Evolutionary conservation across 2,329 filamentous ascomycete genomes (phyloP).

Genomic region (Colletotrichum incanum): DNA sequence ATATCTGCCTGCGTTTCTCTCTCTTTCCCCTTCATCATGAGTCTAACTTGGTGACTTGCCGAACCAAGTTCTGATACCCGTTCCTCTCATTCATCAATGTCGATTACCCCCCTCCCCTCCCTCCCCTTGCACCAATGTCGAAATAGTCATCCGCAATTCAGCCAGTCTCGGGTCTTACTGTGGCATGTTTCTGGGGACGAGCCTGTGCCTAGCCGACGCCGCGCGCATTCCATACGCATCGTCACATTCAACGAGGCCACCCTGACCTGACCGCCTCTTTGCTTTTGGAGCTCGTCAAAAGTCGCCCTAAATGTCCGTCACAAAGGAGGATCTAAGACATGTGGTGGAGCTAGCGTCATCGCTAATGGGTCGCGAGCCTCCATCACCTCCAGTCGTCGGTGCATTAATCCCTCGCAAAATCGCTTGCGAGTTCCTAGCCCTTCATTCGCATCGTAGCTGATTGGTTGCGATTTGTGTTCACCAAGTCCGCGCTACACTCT

Average conservation of each 20-base stretch:
- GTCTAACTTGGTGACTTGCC: too few relatives aligned
- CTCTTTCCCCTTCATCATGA: neutral
- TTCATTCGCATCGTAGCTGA: neutral
- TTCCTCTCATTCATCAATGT: too few relatives aligned
- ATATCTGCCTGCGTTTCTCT: neutral
- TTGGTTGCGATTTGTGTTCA: neutral
- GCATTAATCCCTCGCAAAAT: neutral
- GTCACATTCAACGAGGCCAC: neutral
- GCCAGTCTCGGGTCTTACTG: neutral
- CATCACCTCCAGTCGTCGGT: neutral
- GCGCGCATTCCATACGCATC: neutral
- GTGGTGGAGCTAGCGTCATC: neutral
- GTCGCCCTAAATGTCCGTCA: neutral
- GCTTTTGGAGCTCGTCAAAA: neutral
- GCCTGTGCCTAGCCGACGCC: neutral
- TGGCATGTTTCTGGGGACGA: neutral
- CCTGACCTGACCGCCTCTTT: conserved; percentile 21
- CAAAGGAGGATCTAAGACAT: neutral
- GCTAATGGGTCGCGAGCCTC: neutral
- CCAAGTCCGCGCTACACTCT: neutral
- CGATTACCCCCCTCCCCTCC: neutral
- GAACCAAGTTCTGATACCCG: too few relatives aligned
- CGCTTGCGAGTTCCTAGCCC: neutral
- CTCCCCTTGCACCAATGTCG: neutral
- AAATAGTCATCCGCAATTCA: neutral